Evolutionary conservation across 441 rosid genomes (phyloP), one percentile per base, ranked within the genome.

Genomic region (Bocquillonia castaneifolia): DNA sequence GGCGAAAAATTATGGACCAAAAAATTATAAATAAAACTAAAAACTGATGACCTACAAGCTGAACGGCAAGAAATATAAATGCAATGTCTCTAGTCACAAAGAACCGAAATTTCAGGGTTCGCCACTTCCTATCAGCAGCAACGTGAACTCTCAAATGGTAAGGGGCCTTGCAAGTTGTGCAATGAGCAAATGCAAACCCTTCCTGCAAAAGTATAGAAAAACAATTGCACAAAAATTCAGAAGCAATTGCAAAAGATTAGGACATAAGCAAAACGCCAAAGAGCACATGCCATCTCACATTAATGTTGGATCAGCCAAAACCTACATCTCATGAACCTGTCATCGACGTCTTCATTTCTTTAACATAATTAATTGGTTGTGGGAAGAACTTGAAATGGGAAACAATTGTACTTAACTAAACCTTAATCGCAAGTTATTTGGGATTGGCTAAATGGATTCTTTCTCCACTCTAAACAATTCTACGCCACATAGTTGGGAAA

Each of bases 131-230:
- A 70, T 95, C 96, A 70, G 97, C 93, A 40, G 97, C 96, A 74
- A 82, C 93, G 77, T 95, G 98, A 82, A 92, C 96, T 81, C 98
- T 87, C 79, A 92, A 77, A 87, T 92, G 91, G 78, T 95, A 95
- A 50, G 97, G 96, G 48, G 92, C 91, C 86, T 95, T 95, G 84
- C 99, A 95, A 74, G 99, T 95, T 60, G 98, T 95, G 81, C 99
- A 95, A 76, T 95, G 98, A 56, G 98, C 93, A 89, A 95, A 95
- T 51, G 99, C 96, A 81, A 89, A 92, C 63, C 98, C 97, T 89
- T 95, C 99, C 97, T 95, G 87, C 72, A 80, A 57, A 31, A 65
- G 29, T 17, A 28, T 50, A 60, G 28, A 39, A 40, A 55, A 31
- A 48, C 9, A 10, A 64, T 48, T 14, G 40, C 28, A 52, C 37